Conservation (phyloP, 2,329 filamentous ascomycete species). For the Simplicillium sp. region DNA sequence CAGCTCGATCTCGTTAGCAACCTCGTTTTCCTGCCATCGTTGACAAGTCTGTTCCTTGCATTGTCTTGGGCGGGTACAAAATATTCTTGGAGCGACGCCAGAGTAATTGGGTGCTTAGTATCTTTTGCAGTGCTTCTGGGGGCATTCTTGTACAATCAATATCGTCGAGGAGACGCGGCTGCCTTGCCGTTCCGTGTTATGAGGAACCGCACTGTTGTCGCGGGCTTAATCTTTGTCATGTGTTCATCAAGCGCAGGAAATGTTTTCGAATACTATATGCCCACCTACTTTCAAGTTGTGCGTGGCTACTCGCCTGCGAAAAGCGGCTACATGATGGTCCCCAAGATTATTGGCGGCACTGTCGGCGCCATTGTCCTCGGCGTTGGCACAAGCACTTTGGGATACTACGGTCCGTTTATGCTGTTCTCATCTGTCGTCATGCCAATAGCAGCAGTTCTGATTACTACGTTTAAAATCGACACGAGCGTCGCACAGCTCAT, state of each 20-base stretch:
- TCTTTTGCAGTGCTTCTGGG: constrained; percentile 18
- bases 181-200: constrained; percentile 32
- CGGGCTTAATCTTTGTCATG: constrained; percentile 21
- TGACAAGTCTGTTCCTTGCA: constrained; percentile 35
- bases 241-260: constrained; percentile 22
- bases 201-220: constrained; percentile 24
- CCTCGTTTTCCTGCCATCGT: constrained; percentile 16
- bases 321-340: constrained; percentile 15
- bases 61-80: constrained; percentile 34
- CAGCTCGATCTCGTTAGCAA: constrained; percentile 15
- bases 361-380: constrained; percentile 11
- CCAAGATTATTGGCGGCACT: constrained; percentile 6
- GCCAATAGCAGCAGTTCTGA: constrained; percentile 22
- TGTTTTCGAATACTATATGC: constrained; percentile 22
- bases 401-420: constrained; percentile 30
- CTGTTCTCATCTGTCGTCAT: constrained; percentile 17
- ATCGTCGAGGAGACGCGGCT: constrained; percentile 21
- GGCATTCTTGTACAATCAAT: constrained; percentile 21
- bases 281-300: constrained; percentile 31
- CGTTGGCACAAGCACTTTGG: constrained; percentile 19
- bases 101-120: constrained; percentile 26
- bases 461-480: constrained; percentile 23
- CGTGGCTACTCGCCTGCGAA: constrained; percentile 24
- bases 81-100: constrained; percentile 13
- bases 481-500: constrained; percentile 25